Base-by-base conservation (phyloP, 345 rosid genomes). In the Tarenaya hassleriana region DNA sequence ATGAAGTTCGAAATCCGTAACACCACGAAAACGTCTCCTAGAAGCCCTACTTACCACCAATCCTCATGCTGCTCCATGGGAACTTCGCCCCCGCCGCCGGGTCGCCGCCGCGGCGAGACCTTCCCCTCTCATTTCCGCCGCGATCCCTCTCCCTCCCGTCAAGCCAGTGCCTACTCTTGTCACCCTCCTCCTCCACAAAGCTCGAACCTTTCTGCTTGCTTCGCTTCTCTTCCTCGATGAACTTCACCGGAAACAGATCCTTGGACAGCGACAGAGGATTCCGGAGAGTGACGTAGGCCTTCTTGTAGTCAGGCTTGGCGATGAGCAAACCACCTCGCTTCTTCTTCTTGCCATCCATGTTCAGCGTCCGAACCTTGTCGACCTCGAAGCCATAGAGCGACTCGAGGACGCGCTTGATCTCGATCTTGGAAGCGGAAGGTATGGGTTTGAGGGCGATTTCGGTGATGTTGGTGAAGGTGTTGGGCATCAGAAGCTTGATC, bases 261-360 rank as follows among this genome's bases (percentile, higher is more conserved):
- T 66, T 69, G 2, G 95, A 80, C 14, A 88, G 49, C 21, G 94
- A 86, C 9, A 88, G 74, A 0, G 96, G 89, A 20, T 50, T 73
- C 48, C 52, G 65, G 1, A 94, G 58, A 0, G 89, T 86, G 19
- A 88, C 79, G 60, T 82, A 94, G 21, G 97, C 95, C 70, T 88
- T 88, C 76, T 94, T 94, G 69, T 86, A 94, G 52, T 86, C 95
- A 27, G 97, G 92, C 43, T 78, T 78, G 4, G 91, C 94, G 53
- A 81, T 58, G 14, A 88, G 54, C 4, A 85, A 4, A 0, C 99
- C 97, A 0, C 95, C 87, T 34, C 87, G 79, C 66, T 80, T 82
- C 91, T 76, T 86, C 77, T 83, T 86, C 81, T 80, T 82, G 43
- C 97, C 95, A 14, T 86, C 95, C 95, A 86, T 80, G 89, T 86